Conservation (phyloP, 345 rosid species). For the Acer negundo region DNA sequence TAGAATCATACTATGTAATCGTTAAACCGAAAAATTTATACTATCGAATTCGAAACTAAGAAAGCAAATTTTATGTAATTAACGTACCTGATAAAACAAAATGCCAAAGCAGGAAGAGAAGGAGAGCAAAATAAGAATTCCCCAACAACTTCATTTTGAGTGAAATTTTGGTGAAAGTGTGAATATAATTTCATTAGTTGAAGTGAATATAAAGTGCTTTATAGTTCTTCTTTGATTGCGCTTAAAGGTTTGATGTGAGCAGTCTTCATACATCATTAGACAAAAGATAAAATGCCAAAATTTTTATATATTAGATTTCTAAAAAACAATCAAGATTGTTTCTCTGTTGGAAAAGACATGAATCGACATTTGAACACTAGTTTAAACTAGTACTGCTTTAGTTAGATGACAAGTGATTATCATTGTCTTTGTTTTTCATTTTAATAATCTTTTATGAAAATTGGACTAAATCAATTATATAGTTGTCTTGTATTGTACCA, state of each 20-base stretch:
- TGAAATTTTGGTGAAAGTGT: conserved; percentile 11
- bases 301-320: neutral
- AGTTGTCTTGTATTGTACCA: neutral
- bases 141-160: conserved; percentile 29
- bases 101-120: conserved; percentile 15
- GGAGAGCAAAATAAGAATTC: neutral
- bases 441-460: neutral
- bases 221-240: conserved; percentile 33
- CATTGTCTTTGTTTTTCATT: neutral
- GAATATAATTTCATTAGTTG: neutral
- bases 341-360: conserved; percentile 19
- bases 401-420: neutral
- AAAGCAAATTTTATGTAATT: too few species aligned
- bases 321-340: neutral
- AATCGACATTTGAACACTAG: neutral
- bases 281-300: conserved; percentile 12
- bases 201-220: neutral
- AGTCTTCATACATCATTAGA: conserved; percentile 29
- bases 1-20: neutral
- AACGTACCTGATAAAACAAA: conserved; percentile 27
- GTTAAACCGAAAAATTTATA: too few species aligned
- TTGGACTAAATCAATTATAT: neutral
- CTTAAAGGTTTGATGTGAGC: conserved; percentile 35
- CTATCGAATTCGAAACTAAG: neutral
- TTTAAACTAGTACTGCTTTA: conserved; percentile 8